Evolutionary conservation across 2,329 filamentous ascomycete genomes (phyloP).

Genomic region (Escovopsis sp.): DNA sequence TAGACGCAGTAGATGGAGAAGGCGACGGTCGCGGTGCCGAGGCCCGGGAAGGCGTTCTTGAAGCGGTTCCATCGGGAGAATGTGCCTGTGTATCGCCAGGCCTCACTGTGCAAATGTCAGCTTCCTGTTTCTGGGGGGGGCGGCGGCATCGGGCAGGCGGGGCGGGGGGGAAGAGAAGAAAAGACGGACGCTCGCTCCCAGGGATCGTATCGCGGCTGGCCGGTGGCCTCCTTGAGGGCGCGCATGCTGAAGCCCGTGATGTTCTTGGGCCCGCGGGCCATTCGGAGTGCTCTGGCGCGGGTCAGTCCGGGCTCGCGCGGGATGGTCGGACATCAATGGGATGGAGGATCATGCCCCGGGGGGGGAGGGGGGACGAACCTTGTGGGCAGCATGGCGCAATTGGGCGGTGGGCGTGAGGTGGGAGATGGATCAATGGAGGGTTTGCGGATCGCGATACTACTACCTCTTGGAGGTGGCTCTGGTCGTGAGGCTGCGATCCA

Average conservation of each 20-base stretch:
- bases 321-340: too few relatives aligned
- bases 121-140: not conserved
- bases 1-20: slow-evolving; percentile 82
- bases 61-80: slow-evolving; percentile 87
- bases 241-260: slow-evolving; percentile 86
- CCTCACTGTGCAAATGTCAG: slow-evolving; percentile 47
- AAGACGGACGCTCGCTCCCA: slow-evolving; percentile 48
- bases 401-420: too few relatives aligned
- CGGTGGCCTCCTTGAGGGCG: slow-evolving; percentile 60
- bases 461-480: too few relatives aligned
- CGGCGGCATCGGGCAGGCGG: not conserved
- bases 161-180: too few relatives aligned
- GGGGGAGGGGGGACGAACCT: slow-evolving; percentile 14
- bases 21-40: slow-evolving; percentile 83
- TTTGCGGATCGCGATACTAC: too few relatives aligned
- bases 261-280: slow-evolving; percentile 45
- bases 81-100: slow-evolving; percentile 83
- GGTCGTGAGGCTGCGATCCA: too few relatives aligned
- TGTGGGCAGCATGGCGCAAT: slow-evolving; percentile 24
- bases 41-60: slow-evolving; percentile 70
- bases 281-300: slow-evolving; percentile 30
- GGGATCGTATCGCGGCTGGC: slow-evolving; percentile 47
- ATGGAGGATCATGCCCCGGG: too few relatives aligned
- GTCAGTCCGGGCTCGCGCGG: too few relatives aligned
- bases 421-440: too few relatives aligned